Conservation (phyloP, 2,329 filamentous ascomycete genomes). For the Penicillium rolfsii region DNA sequence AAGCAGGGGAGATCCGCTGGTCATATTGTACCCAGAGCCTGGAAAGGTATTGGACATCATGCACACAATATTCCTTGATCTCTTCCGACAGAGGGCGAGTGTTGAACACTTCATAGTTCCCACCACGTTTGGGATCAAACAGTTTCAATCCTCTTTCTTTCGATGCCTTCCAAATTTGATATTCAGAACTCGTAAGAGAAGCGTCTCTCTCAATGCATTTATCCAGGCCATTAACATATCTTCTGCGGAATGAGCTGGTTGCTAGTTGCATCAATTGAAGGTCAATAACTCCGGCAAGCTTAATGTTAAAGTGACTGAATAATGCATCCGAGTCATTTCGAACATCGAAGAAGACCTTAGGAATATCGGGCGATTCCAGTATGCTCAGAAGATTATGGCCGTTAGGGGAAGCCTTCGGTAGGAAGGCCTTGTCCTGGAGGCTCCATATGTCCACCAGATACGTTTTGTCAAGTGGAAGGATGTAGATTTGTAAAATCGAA, state of each 20-base stretch:
- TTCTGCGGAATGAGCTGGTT: slow-evolving; percentile 26
- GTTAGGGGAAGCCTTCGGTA: not conserved
- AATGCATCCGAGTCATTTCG: slow-evolving; percentile 63
- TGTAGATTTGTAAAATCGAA: slow-evolving; percentile 50
- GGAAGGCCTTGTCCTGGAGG: slow-evolving; percentile 47
- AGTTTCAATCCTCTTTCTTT: no score
- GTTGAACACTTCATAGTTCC: no score
- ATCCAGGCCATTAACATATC: slow-evolving; percentile 40
- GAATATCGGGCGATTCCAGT: slow-evolving; percentile 49
- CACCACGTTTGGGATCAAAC: no score
- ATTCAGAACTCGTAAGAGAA: no score
- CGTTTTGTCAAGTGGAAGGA: slow-evolving; percentile 33
- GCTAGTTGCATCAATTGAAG: slow-evolving; percentile 62
- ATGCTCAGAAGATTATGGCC: slow-evolving; percentile 42
- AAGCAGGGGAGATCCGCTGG: no score
- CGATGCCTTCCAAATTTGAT: no score
- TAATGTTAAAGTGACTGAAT: slow-evolving; percentile 50
- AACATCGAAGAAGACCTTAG: slow-evolving; percentile 63
- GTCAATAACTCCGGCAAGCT: slow-evolving; percentile 53
- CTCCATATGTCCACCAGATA: slow-evolving; percentile 53
- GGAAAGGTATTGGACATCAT: no score
- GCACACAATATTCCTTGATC: no score
- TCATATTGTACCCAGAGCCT: no score
- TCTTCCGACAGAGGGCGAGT: no score
- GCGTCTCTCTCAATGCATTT: slow-evolving; percentile 42